These are phyloP conservation scores for Lichenothelia convexa DNA, from an alignment of 495 filamentous ascomycete genomes.

Conservation along the genomic window DNA sequence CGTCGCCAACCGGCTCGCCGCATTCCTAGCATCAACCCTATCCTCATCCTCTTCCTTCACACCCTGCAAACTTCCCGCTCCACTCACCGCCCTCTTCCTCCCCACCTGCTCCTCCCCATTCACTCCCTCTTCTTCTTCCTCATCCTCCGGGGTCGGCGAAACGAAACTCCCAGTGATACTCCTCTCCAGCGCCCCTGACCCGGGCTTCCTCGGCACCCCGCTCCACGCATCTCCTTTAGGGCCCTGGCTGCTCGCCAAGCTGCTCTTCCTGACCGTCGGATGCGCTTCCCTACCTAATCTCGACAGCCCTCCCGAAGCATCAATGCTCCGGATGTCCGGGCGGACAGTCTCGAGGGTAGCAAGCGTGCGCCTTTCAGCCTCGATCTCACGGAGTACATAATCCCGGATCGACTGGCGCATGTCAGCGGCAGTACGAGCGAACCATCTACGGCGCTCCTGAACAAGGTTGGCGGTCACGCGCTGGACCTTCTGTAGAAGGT, in stretches of 20 bases:
- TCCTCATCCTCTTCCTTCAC: slow-evolving; percentile 87
- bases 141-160: slow-evolving; percentile 17
- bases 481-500: slow-evolving; percentile 64
- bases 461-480: slow-evolving; percentile 79
- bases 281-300: slow-evolving; percentile 77
- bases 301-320: slow-evolving; percentile 72
- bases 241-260: slow-evolving; percentile 70
- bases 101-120: slow-evolving; percentile 24
- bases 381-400: slow-evolving; percentile 86
- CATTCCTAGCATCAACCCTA: slow-evolving; percentile 84
- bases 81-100: slow-evolving; percentile 42
- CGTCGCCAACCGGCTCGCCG: slow-evolving; percentile 77
- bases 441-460: slow-evolving; percentile 80
- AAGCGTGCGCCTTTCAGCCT: slow-evolving; percentile 80
- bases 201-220: slow-evolving; percentile 67
- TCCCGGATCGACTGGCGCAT: slow-evolving; percentile 67
- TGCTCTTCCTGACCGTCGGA: slow-evolving; percentile 54
- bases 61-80: slow-evolving; percentile 34
- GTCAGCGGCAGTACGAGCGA: slow-evolving; percentile 66
- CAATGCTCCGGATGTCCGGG: slow-evolving; percentile 84
- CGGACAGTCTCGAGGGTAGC: slow-evolving; percentile 82
- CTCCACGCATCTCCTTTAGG: slow-evolving; percentile 96
- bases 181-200: slow-evolving; percentile 55
- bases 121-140: slow-evolving; percentile 27
- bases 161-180: slow-evolving; percentile 56